Evolutionary conservation across 2,329 filamentous ascomycete species (phyloP).

Genomic region (Penicillium palitans): DNA sequence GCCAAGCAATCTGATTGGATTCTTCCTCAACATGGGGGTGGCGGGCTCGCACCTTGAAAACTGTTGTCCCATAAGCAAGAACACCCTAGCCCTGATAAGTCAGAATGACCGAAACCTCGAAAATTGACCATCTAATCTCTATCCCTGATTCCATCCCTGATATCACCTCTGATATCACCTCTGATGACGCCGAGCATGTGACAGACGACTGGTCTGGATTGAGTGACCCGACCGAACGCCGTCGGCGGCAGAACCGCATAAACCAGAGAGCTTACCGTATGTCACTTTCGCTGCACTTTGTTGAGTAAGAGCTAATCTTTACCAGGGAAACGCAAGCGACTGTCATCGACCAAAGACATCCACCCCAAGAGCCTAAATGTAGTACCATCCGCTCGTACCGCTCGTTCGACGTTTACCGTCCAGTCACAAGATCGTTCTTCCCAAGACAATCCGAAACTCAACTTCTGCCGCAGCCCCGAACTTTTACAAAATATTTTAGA

Average conservation of each 20-base stretch:
- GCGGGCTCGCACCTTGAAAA: neutral
- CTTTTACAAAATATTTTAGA: slow-evolving; percentile 11
- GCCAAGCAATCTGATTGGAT: neutral
- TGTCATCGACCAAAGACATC: slow-evolving; percentile 8
- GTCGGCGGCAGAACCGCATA: slow-evolving; percentile 33
- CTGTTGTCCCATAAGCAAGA: neutral
- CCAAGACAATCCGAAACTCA: neutral
- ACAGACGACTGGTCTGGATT: slow-evolving; percentile 30
- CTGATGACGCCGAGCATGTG: neutral
- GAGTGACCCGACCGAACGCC: slow-evolving; percentile 21
- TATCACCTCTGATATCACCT: neutral
- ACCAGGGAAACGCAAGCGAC: slow-evolving; percentile 27
- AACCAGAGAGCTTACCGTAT: slow-evolving; percentile 35
- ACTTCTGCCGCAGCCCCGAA: neutral
- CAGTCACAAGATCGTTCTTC: neutral
- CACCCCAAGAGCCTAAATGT: neutral
- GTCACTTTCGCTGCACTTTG: neutral
- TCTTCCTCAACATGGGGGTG: neutral
- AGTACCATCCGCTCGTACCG: slow-evolving; percentile 1
- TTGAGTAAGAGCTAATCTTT: neutral
- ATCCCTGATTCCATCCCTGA: too few relatives aligned
- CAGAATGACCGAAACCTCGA: slow-evolving; percentile 7
- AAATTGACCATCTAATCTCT: neutral
- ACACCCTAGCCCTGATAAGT: neutral
- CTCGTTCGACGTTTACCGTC: slow-evolving; percentile 3